A percentile compares a stretch with the other conserved stretches of the same genome.
These are phyloP conservation scores for Russula brevipes DNA, from an alignment of 768 basidiomycete genomes.

Conservation along the genomic window DNA sequence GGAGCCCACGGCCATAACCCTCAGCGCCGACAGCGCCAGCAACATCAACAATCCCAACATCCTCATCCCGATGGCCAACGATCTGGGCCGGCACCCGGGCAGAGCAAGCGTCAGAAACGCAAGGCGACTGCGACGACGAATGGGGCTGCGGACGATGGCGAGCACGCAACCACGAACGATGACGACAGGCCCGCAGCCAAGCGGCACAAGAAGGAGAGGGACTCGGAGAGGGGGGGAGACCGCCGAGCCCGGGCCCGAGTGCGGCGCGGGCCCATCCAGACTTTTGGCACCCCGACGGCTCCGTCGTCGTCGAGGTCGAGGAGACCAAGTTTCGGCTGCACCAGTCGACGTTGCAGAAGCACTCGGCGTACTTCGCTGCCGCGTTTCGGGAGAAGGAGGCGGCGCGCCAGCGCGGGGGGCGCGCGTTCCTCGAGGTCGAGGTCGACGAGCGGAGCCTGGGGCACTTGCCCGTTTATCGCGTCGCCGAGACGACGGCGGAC, in stretches of 20 bases:
- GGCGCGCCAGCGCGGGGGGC: not conserved
- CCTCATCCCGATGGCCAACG: not conserved
- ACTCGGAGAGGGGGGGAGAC: not conserved
- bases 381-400: conserved; percentile 24
- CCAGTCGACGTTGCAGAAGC: conserved; percentile 32
- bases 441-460: not conserved
- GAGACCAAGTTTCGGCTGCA: conserved; percentile 36
- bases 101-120: conserved; percentile 4
- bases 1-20: not conserved
- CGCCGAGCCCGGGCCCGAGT: not conserved
- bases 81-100: not conserved
- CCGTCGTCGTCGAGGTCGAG: conserved; percentile 35
- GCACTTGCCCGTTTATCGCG: conserved; percentile 26
- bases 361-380: conserved; percentile 35
- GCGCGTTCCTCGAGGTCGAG: conserved; percentile 7
- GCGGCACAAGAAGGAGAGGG: not conserved
- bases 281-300: conserved; percentile 37
- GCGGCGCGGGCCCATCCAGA: conserved; percentile 7
- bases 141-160: not conserved
- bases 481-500: conserved; percentile 28
- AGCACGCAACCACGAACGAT: not conserved
- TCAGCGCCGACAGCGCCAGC: not conserved
- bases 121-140: not conserved
- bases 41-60: not conserved
- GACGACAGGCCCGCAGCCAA: not conserved